Percentiles rank a stretch among this genome's conserved stretches.
phyloP scores from a whole-genome alignment of 352 stramenopile species.

The Phytophthora lateralis region DNA sequence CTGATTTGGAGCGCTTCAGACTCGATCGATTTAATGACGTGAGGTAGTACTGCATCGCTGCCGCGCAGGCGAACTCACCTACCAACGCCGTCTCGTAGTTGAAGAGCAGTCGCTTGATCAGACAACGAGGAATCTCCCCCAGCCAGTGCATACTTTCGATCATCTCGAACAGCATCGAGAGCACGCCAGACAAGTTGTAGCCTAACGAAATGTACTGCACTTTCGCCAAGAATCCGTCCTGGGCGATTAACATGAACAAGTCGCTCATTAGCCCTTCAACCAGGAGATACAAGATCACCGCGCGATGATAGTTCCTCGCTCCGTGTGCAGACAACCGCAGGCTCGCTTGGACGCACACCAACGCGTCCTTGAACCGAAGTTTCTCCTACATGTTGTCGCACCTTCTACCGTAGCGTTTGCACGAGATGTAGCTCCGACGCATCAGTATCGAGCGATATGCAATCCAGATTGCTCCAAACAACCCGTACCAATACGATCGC shows the following conservation, averaged over 20 bases:
- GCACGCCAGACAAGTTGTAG: conserved; percentile 23
- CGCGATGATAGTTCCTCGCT: conserved; percentile 26
- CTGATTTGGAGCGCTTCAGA: conserved; percentile 4
- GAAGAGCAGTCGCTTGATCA: conserved; percentile 23
- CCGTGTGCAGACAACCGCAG: conserved; percentile 14
- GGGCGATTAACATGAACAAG: conserved; percentile 28
- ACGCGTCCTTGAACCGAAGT: conserved; percentile 2
- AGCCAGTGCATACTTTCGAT: conserved; percentile 20
- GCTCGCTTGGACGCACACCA: conserved; percentile 29
- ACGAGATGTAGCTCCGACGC: conserved; percentile 12
- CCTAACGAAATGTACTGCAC: conserved; percentile 25
- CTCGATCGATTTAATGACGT: conserved; percentile 22
- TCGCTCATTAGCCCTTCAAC: conserved; percentile 30
- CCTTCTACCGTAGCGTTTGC: conserved; percentile 9
- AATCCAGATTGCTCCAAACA: conserved; percentile 22
- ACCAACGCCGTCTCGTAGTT: conserved; percentile 29
- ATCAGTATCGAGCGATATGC: conserved; percentile 12
- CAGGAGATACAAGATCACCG: conserved; percentile 22
- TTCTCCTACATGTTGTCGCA: conserved; percentile 16
- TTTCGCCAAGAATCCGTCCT: conserved; percentile 19
- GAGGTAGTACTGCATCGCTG: conserved; percentile 23
- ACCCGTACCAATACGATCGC: conserved; percentile 17
- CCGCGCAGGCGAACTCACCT: conserved; percentile 18
- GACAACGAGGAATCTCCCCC: background rate
- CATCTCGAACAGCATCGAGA: conserved; percentile 30